Percentiles rank a stretch among this genome's conserved stretches.
These are phyloP conservation scores for Pseudogymnoascus sp. DNA, from an alignment of 2,329 filamentous ascomycete genomes.

Conservation along the genomic window DNA sequence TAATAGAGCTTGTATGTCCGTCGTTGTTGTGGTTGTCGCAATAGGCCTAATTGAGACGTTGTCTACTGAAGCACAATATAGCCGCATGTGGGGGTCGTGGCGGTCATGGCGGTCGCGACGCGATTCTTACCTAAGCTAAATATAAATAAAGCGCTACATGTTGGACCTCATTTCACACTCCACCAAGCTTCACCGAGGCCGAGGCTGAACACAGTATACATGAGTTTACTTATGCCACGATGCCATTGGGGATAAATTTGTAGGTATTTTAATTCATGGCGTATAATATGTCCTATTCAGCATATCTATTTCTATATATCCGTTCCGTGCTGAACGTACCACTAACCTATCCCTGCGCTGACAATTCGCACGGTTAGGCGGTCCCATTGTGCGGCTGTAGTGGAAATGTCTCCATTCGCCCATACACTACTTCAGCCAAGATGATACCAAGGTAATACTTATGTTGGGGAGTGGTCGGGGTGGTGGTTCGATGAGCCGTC, in stretches of 20 bases:
- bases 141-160: background rate
- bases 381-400: background rate
- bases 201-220: background rate
- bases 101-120: background rate
- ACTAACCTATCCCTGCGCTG: background rate
- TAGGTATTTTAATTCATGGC: background rate
- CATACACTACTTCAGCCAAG: background rate
- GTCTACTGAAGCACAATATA: background rate
- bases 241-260: background rate
- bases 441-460: background rate
- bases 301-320: background rate
- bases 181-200: background rate
- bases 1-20: background rate
- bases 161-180: background rate
- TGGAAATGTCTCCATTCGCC: background rate
- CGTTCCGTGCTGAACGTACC: background rate
- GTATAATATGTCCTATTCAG: background rate
- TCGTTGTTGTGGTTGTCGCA: background rate
- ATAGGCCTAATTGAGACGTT: background rate
- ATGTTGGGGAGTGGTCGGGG: background rate
- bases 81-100: background rate
- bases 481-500: background rate
- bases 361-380: background rate
- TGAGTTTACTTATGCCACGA: background rate
- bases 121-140: background rate